Percentiles rank a stretch among this genome's conserved stretches.
phyloP scores from a whole-genome alignment of 2,329 filamentous ascomycete genomes.

The Laburnicola sp. region DNA sequence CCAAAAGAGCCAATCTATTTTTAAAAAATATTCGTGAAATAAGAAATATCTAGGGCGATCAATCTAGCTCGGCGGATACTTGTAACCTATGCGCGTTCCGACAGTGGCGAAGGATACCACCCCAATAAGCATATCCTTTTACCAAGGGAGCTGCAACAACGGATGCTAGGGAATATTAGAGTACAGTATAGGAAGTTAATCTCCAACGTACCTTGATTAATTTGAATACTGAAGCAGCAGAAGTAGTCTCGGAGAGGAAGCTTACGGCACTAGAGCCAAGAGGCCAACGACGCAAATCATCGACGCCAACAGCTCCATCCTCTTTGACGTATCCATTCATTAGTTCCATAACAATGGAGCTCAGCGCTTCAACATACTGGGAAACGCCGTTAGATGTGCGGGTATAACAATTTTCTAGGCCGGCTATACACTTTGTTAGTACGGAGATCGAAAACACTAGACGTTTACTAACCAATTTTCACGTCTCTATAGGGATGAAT shows the following conservation, averaged over 20 bases:
- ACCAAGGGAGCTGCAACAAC: slow-evolving; percentile 10
- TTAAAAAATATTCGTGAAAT: slow-evolving; percentile 2
- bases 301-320: slow-evolving; percentile 36
- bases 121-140: slow-evolving; percentile 10
- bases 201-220: slow-evolving; percentile 31
- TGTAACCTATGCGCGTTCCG: slow-evolving; percentile 7
- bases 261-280: slow-evolving; percentile 27
- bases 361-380: slow-evolving; percentile 26
- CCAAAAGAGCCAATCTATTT: slow-evolving; percentile 3
- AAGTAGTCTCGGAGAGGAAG: slow-evolving; percentile 39
- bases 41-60: slow-evolving; percentile 1
- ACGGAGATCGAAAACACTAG: slow-evolving; percentile 2
- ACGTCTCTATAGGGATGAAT: slow-evolving; percentile 27
- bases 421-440: slow-evolving; percentile 3
- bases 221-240: slow-evolving; percentile 26
- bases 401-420: slow-evolving; percentile 10
- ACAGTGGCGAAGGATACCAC: slow-evolving; percentile 5
- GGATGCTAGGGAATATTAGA: slow-evolving; percentile 7
- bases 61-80: slow-evolving; percentile 6
- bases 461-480: slow-evolving; percentile 29
- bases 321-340: slow-evolving; percentile 45
- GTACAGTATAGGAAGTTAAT: too few species aligned
- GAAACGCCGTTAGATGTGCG: slow-evolving; percentile 7
- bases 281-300: slow-evolving; percentile 38
- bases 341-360: slow-evolving; percentile 36